Evolutionary conservation across 2,329 filamentous ascomycete genomes (phyloP), one percentile per base, ranked within the genome.

Genomic region (Pseudogymnoascus destructans): DNA sequence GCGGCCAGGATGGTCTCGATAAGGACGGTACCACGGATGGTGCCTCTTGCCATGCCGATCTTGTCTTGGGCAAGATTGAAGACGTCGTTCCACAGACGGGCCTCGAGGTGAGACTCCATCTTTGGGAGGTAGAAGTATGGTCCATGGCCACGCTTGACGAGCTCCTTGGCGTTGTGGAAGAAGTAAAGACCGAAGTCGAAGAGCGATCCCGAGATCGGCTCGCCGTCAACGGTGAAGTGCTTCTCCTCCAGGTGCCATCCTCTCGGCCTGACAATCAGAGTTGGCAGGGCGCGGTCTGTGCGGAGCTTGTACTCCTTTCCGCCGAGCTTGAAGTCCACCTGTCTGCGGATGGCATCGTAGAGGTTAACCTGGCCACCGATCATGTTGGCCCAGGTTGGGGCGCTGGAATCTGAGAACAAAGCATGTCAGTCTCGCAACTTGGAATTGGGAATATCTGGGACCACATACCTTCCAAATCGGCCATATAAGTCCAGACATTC

Each of bases 121-220:
- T 96, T 96, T 68, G 91, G 89, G 55, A 96, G 84, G 75, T 96
- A 96, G 74, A 95, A 98, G 82, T 98, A 97, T 60, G 93, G 93
- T 57, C 93, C 93, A 64, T 81, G 79, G 62, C 93, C 93, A 63
- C 83, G 82, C 73, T 85, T 85, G 67, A 95, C 83, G 56, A 92
- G 80, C 79, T 96, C 89, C 68, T 85, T 79, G 63, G 91, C 93
- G 73, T 96, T 98, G 83, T 97, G 90, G 85, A 89, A 97, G 78
- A 98, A 97, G 79, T 97, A 97, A 57, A 97, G 82, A 70, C 93
- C 93, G 71, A 97, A 98, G 76, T 98, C 93, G 73, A 97, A 97
- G 60, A 98, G 81, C 62, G 84, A 82, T 60, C 86, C 93, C 21
- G 91, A 95, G 67, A 97, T 93, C 68, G 93, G 85, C 79, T 95